phyloP scores from a whole-genome alignment of 305 asterid species.

The Fraxinus platypoda region DNA sequence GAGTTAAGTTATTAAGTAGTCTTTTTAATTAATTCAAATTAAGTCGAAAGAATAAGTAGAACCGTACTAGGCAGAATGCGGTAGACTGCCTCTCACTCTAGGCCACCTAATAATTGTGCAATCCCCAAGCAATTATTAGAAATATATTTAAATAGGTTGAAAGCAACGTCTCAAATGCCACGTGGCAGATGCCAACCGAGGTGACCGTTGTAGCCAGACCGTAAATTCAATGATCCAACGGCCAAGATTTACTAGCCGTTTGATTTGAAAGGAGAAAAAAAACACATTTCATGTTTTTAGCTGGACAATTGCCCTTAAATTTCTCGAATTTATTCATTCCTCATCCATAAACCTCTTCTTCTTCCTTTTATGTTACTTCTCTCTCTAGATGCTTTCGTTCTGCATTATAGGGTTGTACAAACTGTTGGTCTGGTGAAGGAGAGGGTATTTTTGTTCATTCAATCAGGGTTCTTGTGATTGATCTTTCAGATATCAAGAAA shows the following conservation, averaged over 20 bases:
- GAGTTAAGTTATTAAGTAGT: neutral
- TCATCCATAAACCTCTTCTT: conserved; percentile 19
- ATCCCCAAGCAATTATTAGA: conserved; percentile 27
- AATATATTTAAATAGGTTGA: conserved; percentile 40
- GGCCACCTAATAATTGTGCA: conserved; percentile 33
- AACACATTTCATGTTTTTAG: conserved; percentile 9
- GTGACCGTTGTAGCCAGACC: conserved; percentile 63
- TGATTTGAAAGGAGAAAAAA: conserved; percentile 44
- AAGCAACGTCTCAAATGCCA: conserved; percentile 49
- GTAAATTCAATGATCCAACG: conserved; percentile 42
- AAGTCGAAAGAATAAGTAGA: neutral
- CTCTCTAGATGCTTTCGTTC: conserved; percentile 22
- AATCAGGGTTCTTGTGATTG: conserved; percentile 8
- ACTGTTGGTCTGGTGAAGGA: conserved; percentile 22
- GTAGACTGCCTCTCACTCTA: conserved; percentile 44
- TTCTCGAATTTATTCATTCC: conserved; percentile 18
- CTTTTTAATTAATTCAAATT: neutral
- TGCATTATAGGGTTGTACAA: conserved; percentile 25
- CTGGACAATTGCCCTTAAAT: conserved; percentile 52
- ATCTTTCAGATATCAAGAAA: conserved; percentile 19
- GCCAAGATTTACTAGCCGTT: conserved; percentile 77
- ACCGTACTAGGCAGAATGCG: conserved; percentile 27
- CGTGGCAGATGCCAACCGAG: conserved; percentile 46
- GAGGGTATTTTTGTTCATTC: conserved; percentile 5
- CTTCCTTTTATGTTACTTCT: neutral